These are phyloP conservation scores for Nitzschia sp. DNA, from an alignment of 108 stramenopile species.

Conservation along the genomic window DNA sequence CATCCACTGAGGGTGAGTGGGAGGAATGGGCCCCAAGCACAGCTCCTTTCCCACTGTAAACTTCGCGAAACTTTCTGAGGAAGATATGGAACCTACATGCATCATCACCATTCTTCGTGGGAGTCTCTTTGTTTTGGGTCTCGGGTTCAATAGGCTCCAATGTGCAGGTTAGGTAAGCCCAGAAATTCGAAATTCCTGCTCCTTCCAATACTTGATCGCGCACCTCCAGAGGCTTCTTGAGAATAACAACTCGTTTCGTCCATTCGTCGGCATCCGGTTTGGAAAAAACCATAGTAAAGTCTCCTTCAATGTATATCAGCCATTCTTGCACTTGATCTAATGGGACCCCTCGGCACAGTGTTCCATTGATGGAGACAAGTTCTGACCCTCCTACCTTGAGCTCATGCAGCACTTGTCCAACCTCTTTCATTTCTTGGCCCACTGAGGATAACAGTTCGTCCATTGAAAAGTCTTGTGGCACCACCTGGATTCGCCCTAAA, in stretches of 20 bases:
- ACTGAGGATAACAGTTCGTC: not conserved
- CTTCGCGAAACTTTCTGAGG: too few species aligned
- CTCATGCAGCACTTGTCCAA: not conserved
- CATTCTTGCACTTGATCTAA: not conserved
- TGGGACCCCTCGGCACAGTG: not conserved
- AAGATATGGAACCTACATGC: too few species aligned
- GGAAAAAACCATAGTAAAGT: conserved; percentile 1
- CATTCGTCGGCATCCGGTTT: not conserved
- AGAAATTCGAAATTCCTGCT: not conserved
- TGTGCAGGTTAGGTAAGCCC: not conserved
- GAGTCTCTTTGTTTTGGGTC: too few species aligned
- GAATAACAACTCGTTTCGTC: conserved; percentile 1
- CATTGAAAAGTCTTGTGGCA: not conserved
- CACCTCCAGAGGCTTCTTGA: not conserved
- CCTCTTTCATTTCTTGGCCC: not conserved
- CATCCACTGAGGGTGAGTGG: not conserved
- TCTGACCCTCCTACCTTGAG: not conserved
- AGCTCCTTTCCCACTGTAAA: not conserved
- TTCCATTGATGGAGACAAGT: conserved; percentile 2
- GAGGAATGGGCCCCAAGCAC: not conserved
- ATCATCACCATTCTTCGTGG: too few species aligned
- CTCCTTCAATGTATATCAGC: not conserved
- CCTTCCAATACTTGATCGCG: not conserved
- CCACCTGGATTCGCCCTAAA: not conserved
- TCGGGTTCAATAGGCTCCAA: not conserved